Evolutionary conservation across 352 stramenopile genomes (phyloP), one percentile per base, ranked within the genome.

Genomic region (Globisporangium polare): DNA sequence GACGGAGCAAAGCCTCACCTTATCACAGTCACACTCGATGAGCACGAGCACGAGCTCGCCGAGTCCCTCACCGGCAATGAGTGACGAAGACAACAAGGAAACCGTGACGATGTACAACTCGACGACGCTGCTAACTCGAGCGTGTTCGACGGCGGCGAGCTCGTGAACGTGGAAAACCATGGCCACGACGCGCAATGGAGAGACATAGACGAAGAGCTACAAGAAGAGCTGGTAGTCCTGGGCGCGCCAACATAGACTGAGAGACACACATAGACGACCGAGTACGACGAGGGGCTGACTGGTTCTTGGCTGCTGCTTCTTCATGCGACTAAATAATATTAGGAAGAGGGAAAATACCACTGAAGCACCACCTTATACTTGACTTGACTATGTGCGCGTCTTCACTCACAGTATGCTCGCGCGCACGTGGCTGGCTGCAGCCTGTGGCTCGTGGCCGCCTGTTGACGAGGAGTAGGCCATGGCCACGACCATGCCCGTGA

Each of bases 111-210:
- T 65, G 22, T 82, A 72, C 53, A 79, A 71, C 51, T 79, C 71
- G 12, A 74, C 74, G 6, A 79, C 71, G 2, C 43, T 82, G 15
- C 71, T 6, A 58, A 73, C 53, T 12, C 65, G 1, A 82, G 60
- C 20, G 66, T 77, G 26, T 71, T 82, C 18, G 54, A 66, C 10
- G 74, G 71, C 9, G 67, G 66, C 15, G 57, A 78, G 24, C 71
- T 82, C 43, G 63, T 77, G 8, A 59, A 54, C 4, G 71, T 82
- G 18, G 66, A 79, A 79, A 26, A 77, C 71, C 3, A 69, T 67
- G 41, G 72, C 65, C 24, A 74, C 67, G 26, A 60, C 62, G 1
- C 55, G 37, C 9, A 51, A 77, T 20, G 71, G 68, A 31, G 69
- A 67, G 26, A 75, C 60, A 2, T 65, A n/a, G n/a, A n/a, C n/a